These are phyloP conservation scores for Conticribra guillardii DNA, from an alignment of 108 stramenopile genomes.

Conservation along the genomic window DNA sequence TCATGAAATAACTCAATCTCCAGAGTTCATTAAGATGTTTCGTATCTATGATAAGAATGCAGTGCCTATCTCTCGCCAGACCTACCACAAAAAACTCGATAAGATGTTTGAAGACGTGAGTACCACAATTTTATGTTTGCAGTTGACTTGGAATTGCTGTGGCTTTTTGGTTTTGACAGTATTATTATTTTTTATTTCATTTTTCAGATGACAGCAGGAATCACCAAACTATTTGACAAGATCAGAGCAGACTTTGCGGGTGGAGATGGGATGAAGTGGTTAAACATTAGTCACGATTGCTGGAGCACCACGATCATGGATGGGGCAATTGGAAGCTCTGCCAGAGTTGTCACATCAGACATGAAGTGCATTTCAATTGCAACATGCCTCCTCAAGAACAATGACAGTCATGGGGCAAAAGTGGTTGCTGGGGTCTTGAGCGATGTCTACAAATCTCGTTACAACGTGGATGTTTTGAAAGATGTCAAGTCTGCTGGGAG, in stretches of 20 bases:
- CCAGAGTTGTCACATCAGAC: not conserved
- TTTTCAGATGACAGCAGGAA: not conserved
- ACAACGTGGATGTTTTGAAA: not conserved
- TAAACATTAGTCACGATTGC: not conserved
- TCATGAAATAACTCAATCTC: not conserved
- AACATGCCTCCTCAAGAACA: not conserved
- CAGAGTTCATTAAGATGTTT: not conserved
- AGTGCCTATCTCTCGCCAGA: not conserved
- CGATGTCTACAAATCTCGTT: not conserved
- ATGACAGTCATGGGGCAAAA: not conserved
- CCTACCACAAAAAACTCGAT: not conserved
- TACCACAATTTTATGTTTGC: not conserved
- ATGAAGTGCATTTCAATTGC: not conserved
- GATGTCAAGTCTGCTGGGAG: not conserved
- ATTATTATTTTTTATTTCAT: not conserved
- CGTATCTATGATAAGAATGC: not conserved
- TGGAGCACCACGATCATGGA: not conserved
- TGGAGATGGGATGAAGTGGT: not conserved
- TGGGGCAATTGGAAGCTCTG: not conserved
- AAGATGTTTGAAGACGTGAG: not conserved
- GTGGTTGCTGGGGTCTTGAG: not conserved
- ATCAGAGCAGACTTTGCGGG: conserved; percentile 1
- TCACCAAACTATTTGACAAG: not conserved
- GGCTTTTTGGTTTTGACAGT: too few relatives aligned
- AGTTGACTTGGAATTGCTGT: not conserved